These are phyloP conservation scores for Zasmidium citrigriseum DNA, from an alignment of 2,329 filamentous ascomycete species.

Conservation along the genomic window DNA sequence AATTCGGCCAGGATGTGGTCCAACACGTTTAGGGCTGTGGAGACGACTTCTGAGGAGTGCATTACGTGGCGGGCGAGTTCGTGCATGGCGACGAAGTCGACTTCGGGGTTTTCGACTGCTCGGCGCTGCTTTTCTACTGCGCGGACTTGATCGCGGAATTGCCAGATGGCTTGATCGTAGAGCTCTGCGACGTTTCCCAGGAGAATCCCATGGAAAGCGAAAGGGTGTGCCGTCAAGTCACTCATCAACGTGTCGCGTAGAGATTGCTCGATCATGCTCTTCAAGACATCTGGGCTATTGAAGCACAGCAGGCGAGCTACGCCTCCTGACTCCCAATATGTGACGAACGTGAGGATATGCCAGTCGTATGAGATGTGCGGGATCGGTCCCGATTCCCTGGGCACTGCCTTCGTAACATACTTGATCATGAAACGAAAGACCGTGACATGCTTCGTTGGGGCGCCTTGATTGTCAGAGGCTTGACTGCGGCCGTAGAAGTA, in stretches of 20 bases:
- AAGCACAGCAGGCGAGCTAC: constrained; percentile 13
- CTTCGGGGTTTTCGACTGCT: neutral
- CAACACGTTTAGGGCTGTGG: constrained; percentile 17
- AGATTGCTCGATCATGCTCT: neutral
- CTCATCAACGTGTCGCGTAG: neutral
- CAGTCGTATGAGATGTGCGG: constrained; percentile 9
- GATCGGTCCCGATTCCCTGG: neutral
- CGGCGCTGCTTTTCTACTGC: constrained; percentile 14
- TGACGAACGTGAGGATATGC: constrained; percentile 17
- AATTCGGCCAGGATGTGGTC: constrained; percentile 15
- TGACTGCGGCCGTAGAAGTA: constrained; percentile 8
- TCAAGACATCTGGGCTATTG: neutral
- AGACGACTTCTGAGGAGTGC: constrained; percentile 23
- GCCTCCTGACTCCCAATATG: neutral
- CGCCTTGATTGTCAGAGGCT: neutral
- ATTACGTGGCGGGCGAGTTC: constrained; percentile 25
- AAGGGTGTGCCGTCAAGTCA: constrained; percentile 10
- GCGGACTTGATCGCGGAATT: constrained; percentile 21
- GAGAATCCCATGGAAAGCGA: constrained; percentile 14
- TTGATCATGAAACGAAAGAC: constrained; percentile 20
- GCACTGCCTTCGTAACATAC: neutral
- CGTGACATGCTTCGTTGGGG: neutral
- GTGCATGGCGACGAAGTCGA: constrained; percentile 19
- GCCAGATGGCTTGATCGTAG: constrained; percentile 20
- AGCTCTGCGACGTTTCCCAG: constrained; percentile 17